Evolutionary conservation across 2,329 filamentous ascomycete species (phyloP), one percentile per base, ranked within the genome.

Genomic region (Fusarium penzigii): DNA sequence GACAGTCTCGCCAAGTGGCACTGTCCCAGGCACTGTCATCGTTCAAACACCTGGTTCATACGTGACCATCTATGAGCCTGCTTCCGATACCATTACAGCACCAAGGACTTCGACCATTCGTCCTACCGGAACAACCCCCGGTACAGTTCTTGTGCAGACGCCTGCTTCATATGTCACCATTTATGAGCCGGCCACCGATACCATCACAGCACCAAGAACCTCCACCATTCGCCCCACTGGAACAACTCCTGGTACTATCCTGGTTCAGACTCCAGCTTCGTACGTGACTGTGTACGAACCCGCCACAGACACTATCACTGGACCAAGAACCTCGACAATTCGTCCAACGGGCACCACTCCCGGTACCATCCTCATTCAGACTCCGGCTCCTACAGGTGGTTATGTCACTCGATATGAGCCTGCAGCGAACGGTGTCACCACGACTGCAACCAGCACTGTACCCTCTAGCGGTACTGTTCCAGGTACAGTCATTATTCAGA

Each of bases 361-460:
- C 12, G 56, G 56, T 1, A 58, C 56, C 1, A 38, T 59, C 6
- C 44, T 58, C 6, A 17, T 58, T 2, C 45, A 53, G 9, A 58
- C 52, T 1, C 49, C 55, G 6, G 42, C n/a, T 1, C 16, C 12
- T 1, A 38, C 16, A 2, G 25, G 8, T 32, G 20, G 2, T 32
- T 43, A 6, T 32, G 32, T 36, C 10, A 36, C 32, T 9, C 10
- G 10, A 14, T 36, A 36, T 14, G 32, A 36, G 32, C 32, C 32
- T 14, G 10, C 13, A 11, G 13, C 32, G 13, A 14, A 14, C 10
- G 13, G 10, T 12, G 32, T 11, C 13, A 36, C 32, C 13, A 14
- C 13, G 10, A 14, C 10, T 12, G 10, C 10, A 36, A 36, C 32
- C 10, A 36, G 13, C 10, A 14, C 32, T 14, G 13, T 36, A 12